These are phyloP conservation scores for Fusarium penzigii DNA, from an alignment of 2,329 filamentous ascomycete genomes.

Conservation along the genomic window DNA sequence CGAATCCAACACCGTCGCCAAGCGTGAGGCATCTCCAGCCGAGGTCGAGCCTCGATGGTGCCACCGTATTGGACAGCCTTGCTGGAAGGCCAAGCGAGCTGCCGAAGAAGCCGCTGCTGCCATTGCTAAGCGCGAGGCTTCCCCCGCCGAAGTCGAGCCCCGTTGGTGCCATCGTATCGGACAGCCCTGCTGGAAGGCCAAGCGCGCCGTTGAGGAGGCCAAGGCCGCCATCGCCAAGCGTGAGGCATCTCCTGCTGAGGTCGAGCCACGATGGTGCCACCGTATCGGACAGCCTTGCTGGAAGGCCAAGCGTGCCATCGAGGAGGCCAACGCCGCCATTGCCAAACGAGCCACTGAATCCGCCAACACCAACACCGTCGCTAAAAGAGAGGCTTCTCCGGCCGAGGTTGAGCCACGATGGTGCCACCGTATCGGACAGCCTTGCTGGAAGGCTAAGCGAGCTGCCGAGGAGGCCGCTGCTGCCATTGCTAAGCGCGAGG, in stretches of 20 bases:
- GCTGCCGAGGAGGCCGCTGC: conserved; percentile 22
- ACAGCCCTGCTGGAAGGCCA: conserved; percentile 44
- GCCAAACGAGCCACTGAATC: conserved; percentile 6
- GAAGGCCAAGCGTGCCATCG: conserved; percentile 37
- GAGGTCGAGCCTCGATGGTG: conserved; percentile 20
- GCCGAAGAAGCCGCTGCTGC: conserved; percentile 29
- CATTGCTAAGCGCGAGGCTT: conserved; percentile 22
- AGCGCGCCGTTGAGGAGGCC: conserved; percentile 40
- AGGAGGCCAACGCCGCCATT: conserved; percentile 27
- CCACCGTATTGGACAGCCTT: conserved; percentile 11
- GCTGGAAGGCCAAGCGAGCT: conserved; percentile 27
- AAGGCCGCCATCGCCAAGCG: conserved; percentile 32
- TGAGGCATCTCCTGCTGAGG: conserved; percentile 21
- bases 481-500: conserved; percentile 21
- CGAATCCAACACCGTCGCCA: not conserved
- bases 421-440: conserved; percentile 13
- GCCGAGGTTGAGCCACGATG: conserved; percentile 20
- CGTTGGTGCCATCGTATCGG: conserved; percentile 41
- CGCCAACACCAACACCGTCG: conserved; percentile 32
- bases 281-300: conserved; percentile 37
- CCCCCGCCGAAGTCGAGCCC: conserved; percentile 20
- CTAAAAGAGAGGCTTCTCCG: conserved; percentile 8
- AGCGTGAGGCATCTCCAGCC: conserved; percentile 13
- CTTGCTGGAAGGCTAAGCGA: conserved; percentile 29
- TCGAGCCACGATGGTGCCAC: conserved; percentile 28